Conservation (phyloP, 2,329 filamentous ascomycete species). For the Sporothrix euskadiensis region DNA sequence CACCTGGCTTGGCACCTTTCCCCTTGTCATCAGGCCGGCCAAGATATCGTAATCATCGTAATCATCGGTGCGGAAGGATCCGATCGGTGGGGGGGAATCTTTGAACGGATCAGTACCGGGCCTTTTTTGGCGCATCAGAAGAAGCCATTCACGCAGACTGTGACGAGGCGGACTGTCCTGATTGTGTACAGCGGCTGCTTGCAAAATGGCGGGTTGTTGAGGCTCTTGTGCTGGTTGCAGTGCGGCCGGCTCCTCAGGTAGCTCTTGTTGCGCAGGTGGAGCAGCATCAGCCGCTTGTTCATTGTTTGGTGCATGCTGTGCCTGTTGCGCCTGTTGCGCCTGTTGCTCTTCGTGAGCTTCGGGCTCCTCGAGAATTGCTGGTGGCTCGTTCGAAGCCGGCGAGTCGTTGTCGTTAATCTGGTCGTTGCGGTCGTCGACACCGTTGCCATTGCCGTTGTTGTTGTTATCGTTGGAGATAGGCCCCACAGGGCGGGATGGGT, state of each 20-base stretch:
- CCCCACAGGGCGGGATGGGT: too few relatives aligned
- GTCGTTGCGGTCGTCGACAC: neutral
- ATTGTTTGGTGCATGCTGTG: neutral
- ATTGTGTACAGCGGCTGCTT: neutral
- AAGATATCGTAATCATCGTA: neutral
- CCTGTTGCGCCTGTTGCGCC: neutral
- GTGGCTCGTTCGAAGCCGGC: neutral
- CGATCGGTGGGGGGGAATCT: neutral
- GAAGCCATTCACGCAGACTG: neutral
- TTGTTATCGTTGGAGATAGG: neutral
- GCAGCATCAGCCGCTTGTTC: neutral
- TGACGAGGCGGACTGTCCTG: neutral
- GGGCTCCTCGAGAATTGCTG: neutral
- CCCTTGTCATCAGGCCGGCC: neutral
- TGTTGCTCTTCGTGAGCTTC: neutral
- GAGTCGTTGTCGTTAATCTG: neutral
- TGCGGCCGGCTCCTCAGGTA: neutral
- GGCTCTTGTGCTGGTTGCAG: neutral
- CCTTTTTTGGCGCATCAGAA: neutral
- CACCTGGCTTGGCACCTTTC: neutral
- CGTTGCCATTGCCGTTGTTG: neutral
- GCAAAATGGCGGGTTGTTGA: neutral
- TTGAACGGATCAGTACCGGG: neutral
- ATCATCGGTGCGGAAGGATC: neutral
- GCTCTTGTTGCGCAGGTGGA: neutral